These are phyloP conservation scores for Adiantum capillusveneris DNA, from an alignment of 75 land plant genomes.

Conservation along the genomic window DNA sequence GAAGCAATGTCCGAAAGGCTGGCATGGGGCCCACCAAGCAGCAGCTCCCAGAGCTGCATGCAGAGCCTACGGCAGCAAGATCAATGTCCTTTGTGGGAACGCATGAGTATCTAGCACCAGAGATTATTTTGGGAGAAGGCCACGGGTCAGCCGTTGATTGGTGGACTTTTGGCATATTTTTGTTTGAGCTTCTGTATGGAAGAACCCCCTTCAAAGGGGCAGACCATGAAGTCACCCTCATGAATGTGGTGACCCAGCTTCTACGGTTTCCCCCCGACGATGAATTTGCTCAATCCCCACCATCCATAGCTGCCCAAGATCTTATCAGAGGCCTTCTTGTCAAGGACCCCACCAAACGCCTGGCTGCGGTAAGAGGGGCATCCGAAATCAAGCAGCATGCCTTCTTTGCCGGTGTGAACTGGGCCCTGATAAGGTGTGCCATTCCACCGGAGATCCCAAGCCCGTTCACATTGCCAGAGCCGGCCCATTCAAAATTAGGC, in stretches of 20 bases:
- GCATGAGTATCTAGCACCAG: constrained; percentile 84
- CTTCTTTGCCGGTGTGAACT: constrained; percentile 62
- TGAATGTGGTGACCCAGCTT: constrained; percentile 36
- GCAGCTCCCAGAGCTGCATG: constrained; percentile 45
- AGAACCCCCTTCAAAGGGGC: constrained; percentile 70
- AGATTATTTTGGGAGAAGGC: constrained; percentile 51
- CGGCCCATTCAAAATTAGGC: no score
- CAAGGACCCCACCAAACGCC: constrained; percentile 50
- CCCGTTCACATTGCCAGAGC: constrained; percentile 11
- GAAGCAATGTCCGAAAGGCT: no score
- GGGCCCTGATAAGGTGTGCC: constrained; percentile 60
- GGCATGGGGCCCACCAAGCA: constrained; percentile 13
- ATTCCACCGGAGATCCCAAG: constrained; percentile 50
- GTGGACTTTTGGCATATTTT: constrained; percentile 81
- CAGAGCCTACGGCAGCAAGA: constrained; percentile 56
- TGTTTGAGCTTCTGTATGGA: constrained; percentile 63
- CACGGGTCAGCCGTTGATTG: constrained; percentile 78
- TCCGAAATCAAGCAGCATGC: constrained; percentile 57
- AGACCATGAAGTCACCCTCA: constrained; percentile 54
- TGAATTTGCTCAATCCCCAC: background rate
- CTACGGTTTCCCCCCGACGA: constrained; percentile 26
- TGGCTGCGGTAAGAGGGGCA: constrained; percentile 55
- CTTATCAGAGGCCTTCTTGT: constrained; percentile 41
- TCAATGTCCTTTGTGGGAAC: constrained; percentile 75
- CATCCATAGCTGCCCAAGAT: constrained; percentile 1